Percentiles rank a stretch among this genome's conserved stretches.
These are phyloP conservation scores for Ottelia alismoides DNA, from an alignment of 106 monocot species.

Conservation along the genomic window DNA sequence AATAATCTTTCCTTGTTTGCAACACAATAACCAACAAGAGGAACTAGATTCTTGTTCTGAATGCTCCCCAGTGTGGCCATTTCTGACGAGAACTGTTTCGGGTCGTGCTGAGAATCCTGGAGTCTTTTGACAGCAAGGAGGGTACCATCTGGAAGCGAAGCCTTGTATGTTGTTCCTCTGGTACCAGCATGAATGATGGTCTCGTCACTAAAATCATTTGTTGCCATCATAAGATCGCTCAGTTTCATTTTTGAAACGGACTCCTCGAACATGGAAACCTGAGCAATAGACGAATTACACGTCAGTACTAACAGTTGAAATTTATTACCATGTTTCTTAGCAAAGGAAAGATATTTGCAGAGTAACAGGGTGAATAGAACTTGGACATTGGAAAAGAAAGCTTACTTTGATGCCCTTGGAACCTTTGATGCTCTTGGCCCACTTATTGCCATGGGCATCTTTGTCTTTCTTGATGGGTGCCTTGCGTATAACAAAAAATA, in stretches of 20 bases:
- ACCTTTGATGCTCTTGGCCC: slow-evolving; percentile 21
- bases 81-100: slow-evolving; percentile 61
- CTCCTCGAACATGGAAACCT: slow-evolving; percentile 86
- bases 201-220: slow-evolving; percentile 57
- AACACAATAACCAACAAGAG: slow-evolving; percentile 61
- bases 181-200: slow-evolving; percentile 56
- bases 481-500: slow-evolving; percentile 45
- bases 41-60: slow-evolving; percentile 49
- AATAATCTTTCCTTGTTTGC: slow-evolving; percentile 69
- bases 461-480: slow-evolving; percentile 19
- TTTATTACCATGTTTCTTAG: background rate
- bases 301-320: too few species aligned
- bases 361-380: background rate
- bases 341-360: too few species aligned
- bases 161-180: slow-evolving; percentile 70
- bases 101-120: slow-evolving; percentile 54
- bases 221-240: slow-evolving; percentile 62
- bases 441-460: slow-evolving; percentile 9
- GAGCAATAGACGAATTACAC: slow-evolving; percentile 1
- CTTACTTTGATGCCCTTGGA: slow-evolving; percentile 13
- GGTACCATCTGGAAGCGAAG: slow-evolving; percentile 60
- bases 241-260: slow-evolving; percentile 83
- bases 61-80: slow-evolving; percentile 65
- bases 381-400: background rate
- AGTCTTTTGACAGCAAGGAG: slow-evolving; percentile 58